phyloP scores from a whole-genome alignment of 176 grass and related monocot species.

The Triticum turgidum region DNA sequence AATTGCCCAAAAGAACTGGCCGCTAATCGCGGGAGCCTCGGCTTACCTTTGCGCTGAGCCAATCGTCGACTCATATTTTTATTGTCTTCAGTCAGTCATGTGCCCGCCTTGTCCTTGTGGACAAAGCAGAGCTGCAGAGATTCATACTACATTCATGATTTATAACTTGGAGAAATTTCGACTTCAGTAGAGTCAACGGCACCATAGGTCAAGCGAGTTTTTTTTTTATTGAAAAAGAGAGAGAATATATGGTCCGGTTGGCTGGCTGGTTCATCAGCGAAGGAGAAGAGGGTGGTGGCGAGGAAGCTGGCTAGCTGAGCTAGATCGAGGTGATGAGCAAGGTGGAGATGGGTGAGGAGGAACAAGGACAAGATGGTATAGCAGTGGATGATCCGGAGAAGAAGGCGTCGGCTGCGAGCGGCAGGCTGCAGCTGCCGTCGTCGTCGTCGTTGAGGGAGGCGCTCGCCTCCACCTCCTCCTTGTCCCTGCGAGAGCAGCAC shows the following conservation, averaged over 20 bases:
- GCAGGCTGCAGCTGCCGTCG: not conserved
- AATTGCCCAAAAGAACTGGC: too few species aligned
- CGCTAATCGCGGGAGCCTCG: not conserved
- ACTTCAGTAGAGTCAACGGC: not conserved
- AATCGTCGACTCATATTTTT: not conserved
- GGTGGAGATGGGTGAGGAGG: not conserved
- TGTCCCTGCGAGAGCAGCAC: not conserved
- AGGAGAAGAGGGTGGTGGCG: not conserved
- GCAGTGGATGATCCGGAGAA: not conserved
- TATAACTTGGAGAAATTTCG: not conserved
- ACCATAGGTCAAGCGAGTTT: not conserved
- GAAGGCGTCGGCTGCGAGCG: not conserved
- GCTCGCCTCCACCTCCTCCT: not conserved
- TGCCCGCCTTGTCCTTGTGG: not conserved
- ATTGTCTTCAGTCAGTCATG: not conserved
- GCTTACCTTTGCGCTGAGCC: not conserved
- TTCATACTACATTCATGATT: not conserved
- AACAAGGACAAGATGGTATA: not conserved
- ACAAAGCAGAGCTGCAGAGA: not conserved
- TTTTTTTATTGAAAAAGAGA: not conserved
- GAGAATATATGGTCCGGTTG: not conserved
- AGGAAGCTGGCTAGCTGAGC: not conserved
- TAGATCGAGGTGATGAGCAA: not conserved
- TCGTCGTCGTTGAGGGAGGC: conserved; percentile 17
- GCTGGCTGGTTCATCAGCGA: not conserved